Base-by-base conservation (phyloP, 164 flowering plant species). In the Echeveria elegans region DNA sequence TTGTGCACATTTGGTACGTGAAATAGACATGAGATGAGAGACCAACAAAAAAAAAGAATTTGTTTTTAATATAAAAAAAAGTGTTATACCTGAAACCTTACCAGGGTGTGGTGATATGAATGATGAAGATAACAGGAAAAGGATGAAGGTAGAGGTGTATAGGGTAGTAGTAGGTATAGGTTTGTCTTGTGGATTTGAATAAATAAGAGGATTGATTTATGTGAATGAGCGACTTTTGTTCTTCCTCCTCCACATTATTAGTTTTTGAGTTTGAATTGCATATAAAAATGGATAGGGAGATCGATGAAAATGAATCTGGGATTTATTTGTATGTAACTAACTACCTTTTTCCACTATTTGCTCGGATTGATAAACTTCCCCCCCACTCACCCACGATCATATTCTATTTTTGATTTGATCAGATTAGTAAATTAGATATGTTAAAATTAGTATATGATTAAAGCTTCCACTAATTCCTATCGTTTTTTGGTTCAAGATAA, bases 401-500 rank as follows among this genome's bases (percentile, higher is more conserved):
- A 11, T 15, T 43, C 47, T 43, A 16, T 43, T 43, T 43, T 16
- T 43, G 15, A 38, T 38, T 38, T 38, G n/a, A n/a, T n/a, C n/a
- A n/a, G n/a, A n/a, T n/a, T n/a, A n/a, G n/a, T n/a, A 0, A 11
- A 43, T 43, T 5, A 14, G 47, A 43, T 43, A 43, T 11, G 47
- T 43, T 43, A 43, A 18, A 43, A 34, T 34, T 34, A 34, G 37
- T 34, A 3, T 34, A 3, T 34, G 37, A 34, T 3, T 34, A 34
- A 3, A 34, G 7, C 7, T 34, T 34, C 7, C 7, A 7, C 7
- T 3, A 7, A 3, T 34, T 34, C 7, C 3, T 50, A 24, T 19
- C 1, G 56, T 21, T 50, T 23, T 7, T 50, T 50, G 28, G 24
- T 70, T 73, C n/a, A n/a, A n/a, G n/a, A n/a, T n/a, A n/a, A n/a